Evolutionary conservation across 306 rosid genomes (phyloP).

Genomic region (Astragalus membranaceus): DNA sequence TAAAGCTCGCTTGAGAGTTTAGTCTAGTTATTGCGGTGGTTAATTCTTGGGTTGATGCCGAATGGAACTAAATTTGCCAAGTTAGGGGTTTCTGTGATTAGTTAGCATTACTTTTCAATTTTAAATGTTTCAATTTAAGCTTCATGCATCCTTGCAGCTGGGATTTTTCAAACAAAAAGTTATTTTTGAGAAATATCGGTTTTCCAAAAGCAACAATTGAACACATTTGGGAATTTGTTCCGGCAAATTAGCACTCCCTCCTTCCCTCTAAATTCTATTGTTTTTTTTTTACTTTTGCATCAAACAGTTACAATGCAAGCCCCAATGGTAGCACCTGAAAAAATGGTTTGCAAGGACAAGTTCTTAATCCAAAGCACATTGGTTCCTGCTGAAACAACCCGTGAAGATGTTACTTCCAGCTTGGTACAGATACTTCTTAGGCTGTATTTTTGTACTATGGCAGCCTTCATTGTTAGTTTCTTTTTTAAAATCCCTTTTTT

Average conservation of each 20-base stretch:
- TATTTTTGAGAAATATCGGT: background rate
- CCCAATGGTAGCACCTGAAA: constrained; percentile 42
- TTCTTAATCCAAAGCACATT: no score
- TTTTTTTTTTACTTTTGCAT: constrained; percentile 22
- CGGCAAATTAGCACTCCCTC: background rate
- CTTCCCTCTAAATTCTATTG: background rate
- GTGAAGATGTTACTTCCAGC: constrained; percentile 61
- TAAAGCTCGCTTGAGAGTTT: no score
- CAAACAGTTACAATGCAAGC: constrained; percentile 86
- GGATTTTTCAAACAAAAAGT: background rate
- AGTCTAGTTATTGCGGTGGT: background rate
- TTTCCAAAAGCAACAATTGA: background rate
- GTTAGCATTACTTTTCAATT: background rate
- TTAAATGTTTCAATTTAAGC: background rate
- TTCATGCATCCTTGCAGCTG: no score
- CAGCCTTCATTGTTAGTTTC: constrained; percentile 19
- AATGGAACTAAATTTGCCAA: constrained; percentile 7
- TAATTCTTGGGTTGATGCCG: background rate
- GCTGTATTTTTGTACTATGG: constrained; percentile 3
- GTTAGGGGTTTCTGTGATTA: background rate
- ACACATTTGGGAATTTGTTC: background rate
- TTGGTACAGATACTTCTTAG: constrained; percentile 47
- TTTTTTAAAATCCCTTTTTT: no score
- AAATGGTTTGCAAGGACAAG: constrained; percentile 84
- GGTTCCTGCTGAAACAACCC: no score